These are phyloP conservation scores for Crithidia sp. DNA, from an alignment of 208 protist genomes.

Conservation along the genomic window DNA sequence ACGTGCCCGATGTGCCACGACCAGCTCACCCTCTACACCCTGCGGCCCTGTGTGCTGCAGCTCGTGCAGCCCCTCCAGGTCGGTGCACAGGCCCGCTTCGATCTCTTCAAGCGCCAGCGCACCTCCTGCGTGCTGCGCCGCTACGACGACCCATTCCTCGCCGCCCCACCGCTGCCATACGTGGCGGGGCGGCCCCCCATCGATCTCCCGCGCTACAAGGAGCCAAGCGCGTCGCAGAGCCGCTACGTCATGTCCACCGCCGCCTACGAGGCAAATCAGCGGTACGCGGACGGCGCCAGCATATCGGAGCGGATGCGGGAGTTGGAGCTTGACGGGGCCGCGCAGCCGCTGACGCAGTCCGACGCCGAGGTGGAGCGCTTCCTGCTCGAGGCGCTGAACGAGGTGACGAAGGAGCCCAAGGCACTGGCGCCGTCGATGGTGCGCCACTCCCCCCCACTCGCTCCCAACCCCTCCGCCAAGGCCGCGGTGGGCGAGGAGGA, in stretches of 20 bases:
- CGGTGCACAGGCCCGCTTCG: conserved; percentile 57
- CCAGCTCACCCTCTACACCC: conserved; percentile 43
- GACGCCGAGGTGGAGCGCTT: conserved; percentile 59
- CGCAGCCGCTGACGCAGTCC: conserved; percentile 54
- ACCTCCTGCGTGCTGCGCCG: conserved; percentile 70
- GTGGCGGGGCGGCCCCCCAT: conserved; percentile 12
- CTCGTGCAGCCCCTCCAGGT: conserved; percentile 35
- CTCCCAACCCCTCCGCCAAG: conserved; percentile 16
- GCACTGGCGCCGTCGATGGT: conserved; percentile 41
- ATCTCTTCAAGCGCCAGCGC: conserved; percentile 64
- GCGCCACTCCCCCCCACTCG: conserved; percentile 47
- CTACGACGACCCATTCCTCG: conserved; percentile 60
- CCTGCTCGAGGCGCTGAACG: conserved; percentile 58
- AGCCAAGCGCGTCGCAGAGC: conserved; percentile 58
- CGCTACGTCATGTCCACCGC: conserved; percentile 75
- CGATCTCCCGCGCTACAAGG: conserved; percentile 53
- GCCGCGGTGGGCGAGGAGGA: conserved; percentile 8
- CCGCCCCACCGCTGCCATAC: background rate
- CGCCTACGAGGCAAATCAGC: conserved; percentile 56
- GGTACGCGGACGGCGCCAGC: conserved; percentile 45
- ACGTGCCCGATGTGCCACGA: conserved; percentile 82
- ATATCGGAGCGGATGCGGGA: conserved; percentile 59
- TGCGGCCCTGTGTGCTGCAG: conserved; percentile 72
- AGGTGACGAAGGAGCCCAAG: conserved; percentile 57
- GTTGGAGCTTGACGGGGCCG: conserved; percentile 27